These are phyloP conservation scores for Rugonectria rugulosa DNA, from an alignment of 2,329 filamentous ascomycete species.

Conservation along the genomic window DNA sequence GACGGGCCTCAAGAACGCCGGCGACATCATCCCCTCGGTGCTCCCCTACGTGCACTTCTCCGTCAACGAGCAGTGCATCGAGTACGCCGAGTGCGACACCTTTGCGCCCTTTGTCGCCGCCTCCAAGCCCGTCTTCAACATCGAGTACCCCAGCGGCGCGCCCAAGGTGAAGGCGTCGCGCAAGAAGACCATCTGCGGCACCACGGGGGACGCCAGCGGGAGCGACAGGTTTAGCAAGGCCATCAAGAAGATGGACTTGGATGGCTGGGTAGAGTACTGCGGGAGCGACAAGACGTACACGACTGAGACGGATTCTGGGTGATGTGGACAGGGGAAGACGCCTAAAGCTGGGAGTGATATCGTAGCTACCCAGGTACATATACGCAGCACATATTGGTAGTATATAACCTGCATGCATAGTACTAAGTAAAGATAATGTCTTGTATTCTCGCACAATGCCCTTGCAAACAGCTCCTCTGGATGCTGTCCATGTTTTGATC, in stretches of 20 bases:
- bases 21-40: slow-evolving; percentile 60
- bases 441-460: no score
- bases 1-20: slow-evolving; percentile 74
- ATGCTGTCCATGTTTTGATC: no score
- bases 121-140: slow-evolving; percentile 75
- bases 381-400: background rate
- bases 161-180: slow-evolving; percentile 44
- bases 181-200: slow-evolving; percentile 53
- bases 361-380: background rate
- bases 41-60: slow-evolving; percentile 65
- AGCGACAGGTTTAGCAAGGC: slow-evolving; percentile 66
- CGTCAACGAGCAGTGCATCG: slow-evolving; percentile 74
- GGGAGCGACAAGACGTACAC: slow-evolving; percentile 41
- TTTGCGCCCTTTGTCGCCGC: slow-evolving; percentile 66
- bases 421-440: no score
- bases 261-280: slow-evolving; percentile 69
- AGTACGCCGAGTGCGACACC: slow-evolving; percentile 65
- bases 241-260: slow-evolving; percentile 70
- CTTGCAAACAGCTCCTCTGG: no score
- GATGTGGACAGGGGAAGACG: slow-evolving; percentile 15
- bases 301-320: slow-evolving; percentile 29
- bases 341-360: background rate
- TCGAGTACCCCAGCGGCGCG: slow-evolving; percentile 70
- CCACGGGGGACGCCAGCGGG: slow-evolving; percentile 46
- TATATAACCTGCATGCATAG: no score